Evolutionary conservation across 2,329 filamentous ascomycete species (phyloP).

Genomic region (Claviceps pazoutovae): DNA sequence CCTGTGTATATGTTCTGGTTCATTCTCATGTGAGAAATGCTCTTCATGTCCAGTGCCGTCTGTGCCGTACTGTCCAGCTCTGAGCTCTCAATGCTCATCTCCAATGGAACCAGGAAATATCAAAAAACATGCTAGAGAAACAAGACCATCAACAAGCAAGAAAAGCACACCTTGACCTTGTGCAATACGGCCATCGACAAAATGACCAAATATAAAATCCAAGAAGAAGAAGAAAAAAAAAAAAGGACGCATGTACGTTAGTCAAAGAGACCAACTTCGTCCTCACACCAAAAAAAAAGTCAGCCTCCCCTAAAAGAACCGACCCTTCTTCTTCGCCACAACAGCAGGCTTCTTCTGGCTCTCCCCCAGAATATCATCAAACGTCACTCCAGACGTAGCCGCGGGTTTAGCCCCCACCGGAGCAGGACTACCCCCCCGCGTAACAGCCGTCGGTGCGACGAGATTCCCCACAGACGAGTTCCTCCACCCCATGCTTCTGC

Average conservation of each 20-base stretch:
- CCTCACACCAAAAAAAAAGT: neutral
- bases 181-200: no score
- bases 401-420: slow-evolving; percentile 10
- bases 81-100: no score
- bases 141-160: no score
- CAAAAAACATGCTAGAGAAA: no score
- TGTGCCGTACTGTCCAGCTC: no score
- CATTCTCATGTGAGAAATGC: no score
- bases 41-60: no score
- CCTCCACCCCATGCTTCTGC: slow-evolving; percentile 19
- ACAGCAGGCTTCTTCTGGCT: slow-evolving; percentile 15
- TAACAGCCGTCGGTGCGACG: slow-evolving; percentile 10
- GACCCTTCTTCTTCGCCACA: slow-evolving; percentile 24
- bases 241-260: neutral
- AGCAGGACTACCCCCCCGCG: slow-evolving; percentile 5
- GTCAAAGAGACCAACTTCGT: no score
- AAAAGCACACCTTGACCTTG: no score
- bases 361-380: slow-evolving; percentile 33
- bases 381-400: slow-evolving; percentile 24
- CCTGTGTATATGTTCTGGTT: no score
- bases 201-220: neutral
- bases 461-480: slow-evolving; percentile 24
- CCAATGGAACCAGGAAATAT: no score
- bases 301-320: slow-evolving; percentile 18
- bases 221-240: neutral